Evolutionary conservation across 2,329 filamentous ascomycete species (phyloP).

Genomic region (Aspergillus phoenicis): DNA sequence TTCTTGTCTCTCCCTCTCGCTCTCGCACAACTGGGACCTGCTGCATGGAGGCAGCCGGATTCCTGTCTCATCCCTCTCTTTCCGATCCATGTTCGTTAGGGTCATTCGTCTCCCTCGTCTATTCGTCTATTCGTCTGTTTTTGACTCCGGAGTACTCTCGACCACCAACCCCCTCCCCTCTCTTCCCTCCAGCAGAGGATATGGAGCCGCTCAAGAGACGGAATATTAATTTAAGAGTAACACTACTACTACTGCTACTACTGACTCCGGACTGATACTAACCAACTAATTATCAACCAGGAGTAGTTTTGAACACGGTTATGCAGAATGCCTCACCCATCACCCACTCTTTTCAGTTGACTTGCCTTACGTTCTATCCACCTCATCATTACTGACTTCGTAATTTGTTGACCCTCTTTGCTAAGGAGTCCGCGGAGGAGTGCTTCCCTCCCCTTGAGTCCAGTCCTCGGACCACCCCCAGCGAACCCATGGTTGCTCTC

Average conservation of each 20-base stretch:
- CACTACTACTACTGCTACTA: too few relatives aligned
- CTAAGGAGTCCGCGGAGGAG: background rate
- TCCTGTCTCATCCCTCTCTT: background rate
- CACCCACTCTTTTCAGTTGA: too few relatives aligned
- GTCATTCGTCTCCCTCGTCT: background rate
- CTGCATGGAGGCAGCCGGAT: conserved; percentile 1
- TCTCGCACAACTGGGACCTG: background rate
- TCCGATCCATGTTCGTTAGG: background rate
- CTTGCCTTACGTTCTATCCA: too few relatives aligned
- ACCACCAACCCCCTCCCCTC: background rate
- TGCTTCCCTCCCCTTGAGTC: too few relatives aligned
- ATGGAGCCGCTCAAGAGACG: too few relatives aligned
- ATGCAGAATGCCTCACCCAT: too few relatives aligned
- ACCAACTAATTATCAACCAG: too few relatives aligned
- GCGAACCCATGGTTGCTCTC: background rate
- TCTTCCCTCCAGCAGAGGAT: too few relatives aligned
- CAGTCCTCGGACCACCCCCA: background rate
- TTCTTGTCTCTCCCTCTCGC: background rate
- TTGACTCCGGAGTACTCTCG: background rate
- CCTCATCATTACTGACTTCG: too few relatives aligned
- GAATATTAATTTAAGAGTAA: too few relatives aligned
- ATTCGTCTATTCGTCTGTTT: background rate
- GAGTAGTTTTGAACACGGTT: too few relatives aligned
- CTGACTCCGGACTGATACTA: too few relatives aligned
- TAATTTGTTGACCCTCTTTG: background rate